These are phyloP conservation scores for Fusarium chaquense DNA, from an alignment of 2,329 filamentous ascomycete genomes.

Conservation along the genomic window DNA sequence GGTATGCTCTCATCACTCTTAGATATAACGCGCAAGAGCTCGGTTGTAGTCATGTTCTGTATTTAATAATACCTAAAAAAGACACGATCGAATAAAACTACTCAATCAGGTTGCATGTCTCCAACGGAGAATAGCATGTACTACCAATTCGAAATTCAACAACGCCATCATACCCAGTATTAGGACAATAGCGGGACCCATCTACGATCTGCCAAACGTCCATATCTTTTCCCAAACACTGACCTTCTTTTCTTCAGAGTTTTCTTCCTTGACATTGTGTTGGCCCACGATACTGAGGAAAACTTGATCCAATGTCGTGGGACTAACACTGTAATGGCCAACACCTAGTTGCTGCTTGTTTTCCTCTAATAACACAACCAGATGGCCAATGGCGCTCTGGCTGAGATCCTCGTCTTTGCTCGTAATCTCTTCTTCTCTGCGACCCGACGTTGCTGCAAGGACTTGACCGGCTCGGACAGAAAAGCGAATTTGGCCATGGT, in stretches of 20 bases:
- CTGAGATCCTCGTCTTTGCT: conserved; percentile 46
- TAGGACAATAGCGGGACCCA: not conserved
- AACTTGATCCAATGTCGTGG: conserved; percentile 90
- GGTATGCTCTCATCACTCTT: not conserved
- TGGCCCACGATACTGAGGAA: conserved; percentile 86
- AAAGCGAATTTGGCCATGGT: conserved; percentile 90
- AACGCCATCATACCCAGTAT: not conserved
- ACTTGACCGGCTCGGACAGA: conserved; percentile 70
- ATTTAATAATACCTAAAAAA: not conserved
- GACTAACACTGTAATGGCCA: conserved; percentile 87
- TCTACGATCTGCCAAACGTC: conserved; percentile 44
- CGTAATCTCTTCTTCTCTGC: conserved; percentile 41
- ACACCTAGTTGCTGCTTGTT: conserved; percentile 76
- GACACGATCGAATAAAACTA: not conserved
- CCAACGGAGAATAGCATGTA: not conserved
- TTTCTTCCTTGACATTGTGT: conserved; percentile 83
- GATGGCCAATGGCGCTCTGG: conserved; percentile 70
- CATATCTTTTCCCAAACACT: conserved; percentile 41
- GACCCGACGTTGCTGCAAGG: conserved; percentile 42
- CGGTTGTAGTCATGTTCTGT: not conserved
- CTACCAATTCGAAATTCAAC: not conserved
- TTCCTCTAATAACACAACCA: conserved; percentile 81
- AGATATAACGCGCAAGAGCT: not conserved
- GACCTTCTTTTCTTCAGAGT: conserved; percentile 57
- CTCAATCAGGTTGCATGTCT: not conserved